Percentiles rank a stretch among this genome's conserved stretches.
phyloP scores from a whole-genome alignment of 176 grass and related monocot species.

The Avena sativa region DNA sequence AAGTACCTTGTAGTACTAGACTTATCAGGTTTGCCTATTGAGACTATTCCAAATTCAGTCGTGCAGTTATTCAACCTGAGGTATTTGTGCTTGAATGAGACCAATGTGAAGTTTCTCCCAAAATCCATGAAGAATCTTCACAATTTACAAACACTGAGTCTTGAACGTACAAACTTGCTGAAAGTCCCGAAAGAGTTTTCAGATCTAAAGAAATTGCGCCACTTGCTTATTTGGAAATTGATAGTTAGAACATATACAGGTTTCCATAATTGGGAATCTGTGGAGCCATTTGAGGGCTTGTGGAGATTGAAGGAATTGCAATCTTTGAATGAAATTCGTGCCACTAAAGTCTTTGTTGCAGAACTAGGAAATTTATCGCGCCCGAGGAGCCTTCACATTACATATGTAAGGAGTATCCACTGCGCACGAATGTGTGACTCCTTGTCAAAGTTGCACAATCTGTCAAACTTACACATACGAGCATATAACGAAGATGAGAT shows the following conservation, averaged over 20 bases:
- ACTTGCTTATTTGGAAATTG: constrained; percentile 39
- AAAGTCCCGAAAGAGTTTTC: constrained; percentile 18
- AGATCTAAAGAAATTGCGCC: constrained; percentile 40
- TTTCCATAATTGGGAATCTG: neutral
- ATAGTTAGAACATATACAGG: constrained; percentile 24
- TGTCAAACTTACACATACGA: constrained; percentile 43
- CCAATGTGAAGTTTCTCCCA: constrained; percentile 59
- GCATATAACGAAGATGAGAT: constrained; percentile 45
- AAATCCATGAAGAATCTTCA: constrained; percentile 48
- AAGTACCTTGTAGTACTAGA: constrained; percentile 54
- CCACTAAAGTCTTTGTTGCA: constrained; percentile 44
- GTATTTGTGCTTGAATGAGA: constrained; percentile 47
- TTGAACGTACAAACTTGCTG: neutral
- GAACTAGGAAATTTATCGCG: constrained; percentile 49
- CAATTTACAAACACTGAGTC: constrained; percentile 58
- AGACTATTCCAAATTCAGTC: constrained; percentile 41
- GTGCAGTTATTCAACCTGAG: constrained; percentile 60
- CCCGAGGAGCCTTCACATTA: constrained; percentile 45
- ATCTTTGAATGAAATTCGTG: constrained; percentile 25
- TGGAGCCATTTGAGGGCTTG: constrained; percentile 41
- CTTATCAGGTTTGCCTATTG: constrained; percentile 36
- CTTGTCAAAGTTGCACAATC: constrained; percentile 51
- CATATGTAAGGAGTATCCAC: constrained; percentile 38
- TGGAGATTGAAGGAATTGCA: constrained; percentile 51
- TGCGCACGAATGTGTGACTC: constrained; percentile 47